These are phyloP conservation scores for Lodderomyces pseudojiufengensis DNA, from an alignment of 1,139 yeast genomes.

Conservation along the genomic window DNA sequence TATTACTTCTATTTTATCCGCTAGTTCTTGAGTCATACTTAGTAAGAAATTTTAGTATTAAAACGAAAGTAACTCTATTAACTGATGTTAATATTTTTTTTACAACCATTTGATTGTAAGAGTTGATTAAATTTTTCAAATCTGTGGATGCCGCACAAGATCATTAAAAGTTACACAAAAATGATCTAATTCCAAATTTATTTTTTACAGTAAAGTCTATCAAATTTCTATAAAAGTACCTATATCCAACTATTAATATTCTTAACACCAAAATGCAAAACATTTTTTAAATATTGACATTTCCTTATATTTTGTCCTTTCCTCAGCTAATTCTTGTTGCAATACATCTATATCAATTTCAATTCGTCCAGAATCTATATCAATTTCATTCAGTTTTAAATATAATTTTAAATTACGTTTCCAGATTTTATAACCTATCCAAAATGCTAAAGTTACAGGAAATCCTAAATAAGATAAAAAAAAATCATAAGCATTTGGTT, in stretches of 20 bases:
- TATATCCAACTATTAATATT: too few species aligned
- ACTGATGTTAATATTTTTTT: too few species aligned
- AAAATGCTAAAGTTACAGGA: slow-evolving; percentile 30
- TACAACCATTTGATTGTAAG: too few species aligned
- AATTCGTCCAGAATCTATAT: slow-evolving; percentile 39
- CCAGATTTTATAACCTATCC: slow-evolving; percentile 39
- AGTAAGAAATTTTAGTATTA: too few species aligned
- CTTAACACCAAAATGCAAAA: slow-evolving; percentile 32
- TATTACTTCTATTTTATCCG: slow-evolving; percentile 26
- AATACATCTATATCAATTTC: slow-evolving; percentile 39
- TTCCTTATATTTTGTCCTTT: slow-evolving; percentile 29
- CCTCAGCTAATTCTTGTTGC: slow-evolving; percentile 41
- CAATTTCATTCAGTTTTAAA: slow-evolving; percentile 36
- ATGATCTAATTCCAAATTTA: too few species aligned
- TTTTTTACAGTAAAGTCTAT: too few species aligned
- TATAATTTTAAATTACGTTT: slow-evolving; percentile 30
- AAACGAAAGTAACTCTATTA: too few species aligned
- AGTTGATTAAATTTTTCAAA: too few species aligned
- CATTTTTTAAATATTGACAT: slow-evolving; percentile 28
- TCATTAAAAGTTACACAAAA: too few species aligned
- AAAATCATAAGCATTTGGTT: slow-evolving; percentile 32
- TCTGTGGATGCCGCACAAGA: too few species aligned
- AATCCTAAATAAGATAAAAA: slow-evolving; percentile 37
- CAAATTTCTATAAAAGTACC: too few species aligned
- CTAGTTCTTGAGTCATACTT: slow-evolving; percentile 7